These are phyloP conservation scores for Rhizoclosmatium sp. DNA, from an alignment of 192 early-diverging fungal species.

Conservation along the genomic window DNA sequence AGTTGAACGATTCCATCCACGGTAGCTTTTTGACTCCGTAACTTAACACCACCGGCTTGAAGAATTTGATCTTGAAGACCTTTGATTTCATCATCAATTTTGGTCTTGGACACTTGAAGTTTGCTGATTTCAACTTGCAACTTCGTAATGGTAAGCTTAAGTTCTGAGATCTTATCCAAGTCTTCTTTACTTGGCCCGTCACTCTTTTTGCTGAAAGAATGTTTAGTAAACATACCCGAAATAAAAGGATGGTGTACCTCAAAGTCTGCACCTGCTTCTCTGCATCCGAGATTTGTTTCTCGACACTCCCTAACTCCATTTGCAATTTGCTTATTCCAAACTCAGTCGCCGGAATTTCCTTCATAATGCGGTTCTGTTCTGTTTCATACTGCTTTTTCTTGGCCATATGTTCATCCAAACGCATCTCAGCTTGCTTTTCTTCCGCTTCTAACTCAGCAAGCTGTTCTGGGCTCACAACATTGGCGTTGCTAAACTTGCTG, in stretches of 20 bases:
- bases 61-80: conserved; percentile 88
- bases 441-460: conserved; percentile 30
- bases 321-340: conserved; percentile 71
- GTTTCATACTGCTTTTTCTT: conserved; percentile 34
- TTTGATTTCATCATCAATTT: conserved; percentile 81
- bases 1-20: conserved; percentile 83
- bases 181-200: conserved; percentile 47
- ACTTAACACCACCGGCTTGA: conserved; percentile 86
- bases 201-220: conserved; percentile 37
- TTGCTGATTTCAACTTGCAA: conserved; percentile 18
- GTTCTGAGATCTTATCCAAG: conserved; percentile 56
- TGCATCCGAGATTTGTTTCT: conserved; percentile 73
- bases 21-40: conserved; percentile 85
- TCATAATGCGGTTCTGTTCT: conserved; percentile 34
- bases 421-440: conserved; percentile 12
- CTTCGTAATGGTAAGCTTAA: conserved; percentile 30
- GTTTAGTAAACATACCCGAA: not conserved
- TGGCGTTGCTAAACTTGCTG: conserved; percentile 63
- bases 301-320: conserved; percentile 75
- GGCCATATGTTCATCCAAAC: conserved; percentile 19
- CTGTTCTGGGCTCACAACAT: conserved; percentile 2
- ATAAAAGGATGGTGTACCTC: conserved; percentile 47
- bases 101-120: conserved; percentile 57
- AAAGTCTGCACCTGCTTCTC: conserved; percentile 68
- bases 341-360: conserved; percentile 60